Conservation (phyloP, 2,329 filamentous ascomycete species). For the Metarhizium album region DNA sequence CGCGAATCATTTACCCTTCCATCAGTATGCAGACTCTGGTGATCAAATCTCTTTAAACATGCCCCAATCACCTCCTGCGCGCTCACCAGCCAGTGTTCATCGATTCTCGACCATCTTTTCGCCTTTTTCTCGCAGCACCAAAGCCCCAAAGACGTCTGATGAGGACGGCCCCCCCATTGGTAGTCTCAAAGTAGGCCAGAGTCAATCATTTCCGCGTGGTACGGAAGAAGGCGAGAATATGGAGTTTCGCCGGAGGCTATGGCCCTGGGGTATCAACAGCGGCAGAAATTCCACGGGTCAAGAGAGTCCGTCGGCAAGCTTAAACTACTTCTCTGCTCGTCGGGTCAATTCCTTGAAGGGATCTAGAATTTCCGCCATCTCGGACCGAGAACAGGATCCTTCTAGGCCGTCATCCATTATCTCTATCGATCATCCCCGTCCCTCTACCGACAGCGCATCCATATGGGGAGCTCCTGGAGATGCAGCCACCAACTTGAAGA, state of each 20-base stretch:
- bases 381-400: conserved; percentile 45
- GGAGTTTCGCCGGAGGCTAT: conserved; percentile 44
- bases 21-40: conserved; percentile 34
- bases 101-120: conserved; percentile 45
- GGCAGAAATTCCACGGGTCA: conserved; percentile 40
- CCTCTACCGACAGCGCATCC: conserved; percentile 67
- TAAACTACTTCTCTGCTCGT: conserved; percentile 28
- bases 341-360: conserved; percentile 39
- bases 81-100: conserved; percentile 19
- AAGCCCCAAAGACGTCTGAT: conserved; percentile 42
- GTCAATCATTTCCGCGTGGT: conserved; percentile 63
- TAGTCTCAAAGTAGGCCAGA: conserved; percentile 59
- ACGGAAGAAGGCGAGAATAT: conserved; percentile 43
- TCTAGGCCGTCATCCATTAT: conserved; percentile 60
- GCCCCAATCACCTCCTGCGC: conserved; percentile 29
- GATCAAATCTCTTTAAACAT: conserved; percentile 32
- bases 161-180: conserved; percentile 51
- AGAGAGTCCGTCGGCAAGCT: conserved; percentile 24
- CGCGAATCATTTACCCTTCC: conserved; percentile 45
- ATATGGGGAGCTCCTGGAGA: conserved; percentile 55
- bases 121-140: conserved; percentile 48
- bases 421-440: conserved; percentile 61
- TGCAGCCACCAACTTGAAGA: conserved; percentile 36
- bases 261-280: conserved; percentile 37
- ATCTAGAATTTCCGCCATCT: conserved; percentile 35